phyloP scores from a whole-genome alignment of 1,284 basidiomycete genomes.

The Psilocybe mexicana region DNA sequence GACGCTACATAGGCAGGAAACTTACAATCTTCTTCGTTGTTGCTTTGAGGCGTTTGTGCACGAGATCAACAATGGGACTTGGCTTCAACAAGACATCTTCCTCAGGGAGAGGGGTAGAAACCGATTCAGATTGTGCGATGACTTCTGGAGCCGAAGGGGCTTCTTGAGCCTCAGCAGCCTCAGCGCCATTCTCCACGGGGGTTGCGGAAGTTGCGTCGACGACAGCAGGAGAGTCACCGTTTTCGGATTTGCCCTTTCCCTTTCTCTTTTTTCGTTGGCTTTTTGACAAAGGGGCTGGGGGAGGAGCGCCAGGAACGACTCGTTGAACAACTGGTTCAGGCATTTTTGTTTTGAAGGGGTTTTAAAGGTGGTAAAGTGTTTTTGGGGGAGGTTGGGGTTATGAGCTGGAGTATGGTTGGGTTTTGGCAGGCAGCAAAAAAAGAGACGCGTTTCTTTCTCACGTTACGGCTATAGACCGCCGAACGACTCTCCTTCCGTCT shows the following conservation, averaged over 20 bases:
- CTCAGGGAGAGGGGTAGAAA: constrained; percentile 42
- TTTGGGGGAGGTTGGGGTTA: constrained; percentile 15
- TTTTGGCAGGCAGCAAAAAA: constrained; percentile 29
- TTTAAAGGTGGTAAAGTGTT: too few species aligned
- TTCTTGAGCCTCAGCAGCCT: constrained; percentile 47
- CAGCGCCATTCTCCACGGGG: constrained; percentile 52
- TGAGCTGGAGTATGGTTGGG: constrained; percentile 22
- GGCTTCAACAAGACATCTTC: constrained; percentile 47
- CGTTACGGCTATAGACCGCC: constrained; percentile 19
- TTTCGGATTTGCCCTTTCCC: constrained; percentile 44
- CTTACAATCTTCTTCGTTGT: constrained; percentile 84
- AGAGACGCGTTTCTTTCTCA: constrained; percentile 35
- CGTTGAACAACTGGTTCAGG: constrained; percentile 50
- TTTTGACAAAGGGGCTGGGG: constrained; percentile 56
- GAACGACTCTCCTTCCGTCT: background rate
- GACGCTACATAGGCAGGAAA: constrained; percentile 22
- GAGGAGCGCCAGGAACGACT: constrained; percentile 73
- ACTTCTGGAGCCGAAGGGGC: constrained; percentile 50
- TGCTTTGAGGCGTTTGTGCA: constrained; percentile 74
- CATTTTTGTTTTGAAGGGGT: constrained; percentile 38
- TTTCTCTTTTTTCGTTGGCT: constrained; percentile 72
- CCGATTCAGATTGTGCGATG: constrained; percentile 42
- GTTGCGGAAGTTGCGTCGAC: constrained; percentile 35
- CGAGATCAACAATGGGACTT: constrained; percentile 74
- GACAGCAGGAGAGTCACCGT: constrained; percentile 25